These are phyloP conservation scores for Clonostachys rhizophaga DNA, from an alignment of 2,329 filamentous ascomycete genomes.

Conservation along the genomic window DNA sequence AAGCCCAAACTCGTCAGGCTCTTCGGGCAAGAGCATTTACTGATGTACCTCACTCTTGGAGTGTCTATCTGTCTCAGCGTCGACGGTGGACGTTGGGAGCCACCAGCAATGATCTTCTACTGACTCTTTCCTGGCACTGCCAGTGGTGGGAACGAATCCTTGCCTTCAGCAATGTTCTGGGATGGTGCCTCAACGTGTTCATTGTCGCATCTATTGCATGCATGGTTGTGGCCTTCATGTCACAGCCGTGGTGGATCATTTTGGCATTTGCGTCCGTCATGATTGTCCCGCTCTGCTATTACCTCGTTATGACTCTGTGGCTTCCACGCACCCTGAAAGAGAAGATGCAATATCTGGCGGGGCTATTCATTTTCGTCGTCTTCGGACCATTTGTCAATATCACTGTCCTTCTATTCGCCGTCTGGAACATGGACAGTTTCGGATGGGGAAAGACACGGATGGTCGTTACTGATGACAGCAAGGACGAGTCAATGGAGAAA, in stretches of 20 bases:
- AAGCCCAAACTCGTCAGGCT: constrained; percentile 29
- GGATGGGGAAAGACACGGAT: constrained; percentile 17
- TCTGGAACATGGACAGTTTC: constrained; percentile 16
- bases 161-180: constrained; percentile 12
- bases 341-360: constrained; percentile 10
- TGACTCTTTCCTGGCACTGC: constrained; percentile 9
- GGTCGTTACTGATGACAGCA: constrained; percentile 6
- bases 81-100: constrained; percentile 17
- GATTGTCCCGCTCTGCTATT: constrained; percentile 14
- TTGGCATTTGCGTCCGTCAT: constrained; percentile 15
- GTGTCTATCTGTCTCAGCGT: constrained; percentile 27
- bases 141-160: constrained; percentile 16
- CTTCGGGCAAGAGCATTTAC: constrained; percentile 32
- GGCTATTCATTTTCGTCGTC: constrained; percentile 12
- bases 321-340: constrained; percentile 13
- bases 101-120: constrained; percentile 14
- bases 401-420: constrained; percentile 15
- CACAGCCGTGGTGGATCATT: constrained; percentile 15
- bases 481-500: constrained; percentile 1
- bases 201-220: constrained; percentile 15
- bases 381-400: constrained; percentile 15
- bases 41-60: constrained; percentile 28
- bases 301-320: constrained; percentile 13
- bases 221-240: constrained; percentile 18
- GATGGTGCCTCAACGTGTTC: constrained; percentile 15